Evolutionary conservation across 2,329 filamentous ascomycete genomes (phyloP).

Genomic region (Nemania serpens): DNA sequence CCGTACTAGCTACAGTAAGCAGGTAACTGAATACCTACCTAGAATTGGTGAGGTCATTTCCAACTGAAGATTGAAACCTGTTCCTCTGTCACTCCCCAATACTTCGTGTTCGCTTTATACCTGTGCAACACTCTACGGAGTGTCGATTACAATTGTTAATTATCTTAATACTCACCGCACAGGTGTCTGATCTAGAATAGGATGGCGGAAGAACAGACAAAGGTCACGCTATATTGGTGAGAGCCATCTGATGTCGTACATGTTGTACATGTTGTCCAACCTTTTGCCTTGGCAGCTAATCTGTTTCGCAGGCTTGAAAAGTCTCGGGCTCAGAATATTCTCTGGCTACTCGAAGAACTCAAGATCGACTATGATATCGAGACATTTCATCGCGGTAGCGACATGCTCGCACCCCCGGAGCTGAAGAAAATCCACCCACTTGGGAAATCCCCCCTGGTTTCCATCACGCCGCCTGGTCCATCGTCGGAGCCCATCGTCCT

Average conservation of each 20-base stretch:
- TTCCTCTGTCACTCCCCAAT: background rate
- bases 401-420: conserved; percentile 72
- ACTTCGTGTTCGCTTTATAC: background rate
- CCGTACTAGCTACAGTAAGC: too few species aligned
- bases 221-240: conserved; percentile 69
- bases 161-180: too few species aligned
- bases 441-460: conserved; percentile 83
- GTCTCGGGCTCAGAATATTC: conserved; percentile 79
- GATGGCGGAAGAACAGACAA: conserved; percentile 47
- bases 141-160: too few species aligned
- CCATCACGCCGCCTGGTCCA: conserved; percentile 54
- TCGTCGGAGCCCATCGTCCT: conserved; percentile 60
- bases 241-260: background rate
- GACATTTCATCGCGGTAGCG: conserved; percentile 70
- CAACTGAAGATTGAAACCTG: too few species aligned
- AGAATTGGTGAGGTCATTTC: too few species aligned
- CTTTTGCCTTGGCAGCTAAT: conserved; percentile 17
- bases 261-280: background rate
- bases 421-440: conserved; percentile 80
- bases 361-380: conserved; percentile 79
- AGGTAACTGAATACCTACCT: too few species aligned
- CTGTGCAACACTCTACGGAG: too few species aligned
- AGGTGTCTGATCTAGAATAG: background rate
- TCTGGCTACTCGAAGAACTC: conserved; percentile 87
- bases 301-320: conserved; percentile 72